Evolutionary conservation across 2,329 filamentous ascomycete genomes (phyloP).

Genomic region (Neonectria ditissima): DNA sequence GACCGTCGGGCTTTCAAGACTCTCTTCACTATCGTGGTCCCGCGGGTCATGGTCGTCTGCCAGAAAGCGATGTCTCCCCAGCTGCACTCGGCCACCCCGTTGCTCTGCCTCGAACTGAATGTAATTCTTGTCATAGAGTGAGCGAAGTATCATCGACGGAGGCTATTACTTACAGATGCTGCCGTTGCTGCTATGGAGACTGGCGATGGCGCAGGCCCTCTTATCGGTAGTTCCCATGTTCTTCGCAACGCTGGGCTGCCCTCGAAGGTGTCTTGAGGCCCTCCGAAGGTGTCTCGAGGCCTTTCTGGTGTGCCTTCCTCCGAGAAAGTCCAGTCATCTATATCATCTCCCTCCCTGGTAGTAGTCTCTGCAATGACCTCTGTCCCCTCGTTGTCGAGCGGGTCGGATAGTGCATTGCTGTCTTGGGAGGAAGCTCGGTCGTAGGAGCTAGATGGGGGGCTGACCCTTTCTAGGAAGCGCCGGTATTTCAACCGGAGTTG

Average conservation of each 20-base stretch:
- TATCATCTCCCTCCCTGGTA: not conserved
- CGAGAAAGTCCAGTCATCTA: not conserved
- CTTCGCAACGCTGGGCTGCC: not conserved
- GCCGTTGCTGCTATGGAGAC: not conserved
- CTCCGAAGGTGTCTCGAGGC: not conserved
- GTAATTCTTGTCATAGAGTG: not conserved
- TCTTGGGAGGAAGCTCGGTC: not conserved
- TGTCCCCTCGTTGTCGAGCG: not conserved
- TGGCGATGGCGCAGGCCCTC: not conserved
- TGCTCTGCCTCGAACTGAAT: not conserved
- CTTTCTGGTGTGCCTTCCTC: not conserved
- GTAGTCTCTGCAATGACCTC: not conserved
- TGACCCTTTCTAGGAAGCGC: slow-evolving; percentile 22
- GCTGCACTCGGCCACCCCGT: not conserved
- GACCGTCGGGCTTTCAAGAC: no score
- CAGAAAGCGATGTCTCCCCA: not conserved
- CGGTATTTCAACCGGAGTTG: slow-evolving; percentile 39
- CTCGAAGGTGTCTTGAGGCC: not conserved
- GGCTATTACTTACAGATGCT: not conserved
- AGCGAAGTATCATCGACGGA: not conserved
- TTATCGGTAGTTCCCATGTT: not conserved
- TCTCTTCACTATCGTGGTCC: not conserved
- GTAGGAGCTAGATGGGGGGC: not conserved
- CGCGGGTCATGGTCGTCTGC: not conserved
- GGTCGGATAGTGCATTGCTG: not conserved